Conservation (phyloP, 352 stramenopile genomes). For the Aphanomyces astaci region DNA sequence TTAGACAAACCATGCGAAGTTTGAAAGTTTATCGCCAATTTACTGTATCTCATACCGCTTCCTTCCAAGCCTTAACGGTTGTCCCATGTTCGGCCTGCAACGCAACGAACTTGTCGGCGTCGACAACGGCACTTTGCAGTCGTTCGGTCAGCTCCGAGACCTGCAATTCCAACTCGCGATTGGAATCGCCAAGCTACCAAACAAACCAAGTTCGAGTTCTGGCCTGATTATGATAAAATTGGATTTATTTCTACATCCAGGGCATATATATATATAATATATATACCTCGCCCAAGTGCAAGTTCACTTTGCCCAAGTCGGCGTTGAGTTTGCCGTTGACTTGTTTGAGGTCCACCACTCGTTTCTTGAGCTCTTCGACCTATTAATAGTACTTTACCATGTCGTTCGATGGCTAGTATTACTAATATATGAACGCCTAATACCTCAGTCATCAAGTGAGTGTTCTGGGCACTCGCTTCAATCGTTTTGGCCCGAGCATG, state of each 20-base stretch:
- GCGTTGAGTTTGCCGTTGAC: not conserved
- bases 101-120: not conserved
- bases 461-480: not conserved
- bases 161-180: not conserved
- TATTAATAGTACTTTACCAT: too few species aligned
- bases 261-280: too few species aligned
- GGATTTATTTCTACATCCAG: too few species aligned
- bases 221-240: too few species aligned
- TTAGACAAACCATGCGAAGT: too few species aligned
- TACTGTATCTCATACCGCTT: not conserved
- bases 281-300: not conserved
- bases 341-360: not conserved
- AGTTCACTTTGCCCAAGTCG: not conserved
- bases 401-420: too few species aligned
- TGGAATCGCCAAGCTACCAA: conserved; percentile 5
- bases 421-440: too few species aligned
- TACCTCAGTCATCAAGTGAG: not conserved
- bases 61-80: not conserved
- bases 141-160: not conserved
- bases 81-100: not conserved
- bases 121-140: not conserved
- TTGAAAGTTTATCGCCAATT: too few species aligned
- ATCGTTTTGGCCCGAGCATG: not conserved
- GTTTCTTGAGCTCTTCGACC: not conserved
- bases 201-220: too few species aligned